Conservation (phyloP, 129 eudicot genomes). For the Helianthus tuberosus region DNA sequence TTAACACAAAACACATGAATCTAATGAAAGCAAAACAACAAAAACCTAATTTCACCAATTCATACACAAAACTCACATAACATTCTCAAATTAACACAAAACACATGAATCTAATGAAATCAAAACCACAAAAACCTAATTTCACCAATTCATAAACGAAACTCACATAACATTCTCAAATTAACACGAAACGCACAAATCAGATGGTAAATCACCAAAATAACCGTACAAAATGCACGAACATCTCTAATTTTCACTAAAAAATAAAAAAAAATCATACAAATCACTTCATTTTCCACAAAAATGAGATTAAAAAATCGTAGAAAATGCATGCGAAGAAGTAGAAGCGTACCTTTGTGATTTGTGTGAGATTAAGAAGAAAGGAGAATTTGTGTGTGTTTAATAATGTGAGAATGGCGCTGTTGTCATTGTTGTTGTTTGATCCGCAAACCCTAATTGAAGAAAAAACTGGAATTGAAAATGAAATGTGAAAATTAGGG, state of each 20-base stretch:
- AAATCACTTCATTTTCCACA: slow-evolving; percentile 5
- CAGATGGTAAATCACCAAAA: not conserved
- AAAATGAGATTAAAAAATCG: slow-evolving; percentile 7
- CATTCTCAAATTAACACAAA: too few relatives aligned
- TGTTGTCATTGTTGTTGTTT: slow-evolving; percentile 19
- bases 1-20: too few relatives aligned
- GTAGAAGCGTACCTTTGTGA: slow-evolving; percentile 31
- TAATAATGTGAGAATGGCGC: slow-evolving; percentile 14
- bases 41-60: too few relatives aligned
- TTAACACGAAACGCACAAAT: too few relatives aligned
- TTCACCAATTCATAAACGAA: too few relatives aligned
- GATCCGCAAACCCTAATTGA: slow-evolving; percentile 30
- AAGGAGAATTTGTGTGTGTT: slow-evolving; percentile 21
- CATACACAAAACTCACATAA: too few relatives aligned
- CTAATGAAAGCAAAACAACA: too few relatives aligned
- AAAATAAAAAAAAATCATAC: not conserved
- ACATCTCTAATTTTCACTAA: too few relatives aligned
- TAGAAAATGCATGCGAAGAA: slow-evolving; percentile 17
- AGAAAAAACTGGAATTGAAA: not conserved
- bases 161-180: too few relatives aligned
- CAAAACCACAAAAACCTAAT: too few relatives aligned
- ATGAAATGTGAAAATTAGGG: slow-evolving; percentile 28
- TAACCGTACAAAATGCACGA: not conserved
- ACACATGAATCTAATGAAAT: too few relatives aligned
- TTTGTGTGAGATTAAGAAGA: slow-evolving; percentile 8